Percentiles rank a stretch among this genome's conserved stretches.
These are phyloP conservation scores for Candida labiduridarum DNA, from an alignment of 1,139 yeast species.

Conservation along the genomic window DNA sequence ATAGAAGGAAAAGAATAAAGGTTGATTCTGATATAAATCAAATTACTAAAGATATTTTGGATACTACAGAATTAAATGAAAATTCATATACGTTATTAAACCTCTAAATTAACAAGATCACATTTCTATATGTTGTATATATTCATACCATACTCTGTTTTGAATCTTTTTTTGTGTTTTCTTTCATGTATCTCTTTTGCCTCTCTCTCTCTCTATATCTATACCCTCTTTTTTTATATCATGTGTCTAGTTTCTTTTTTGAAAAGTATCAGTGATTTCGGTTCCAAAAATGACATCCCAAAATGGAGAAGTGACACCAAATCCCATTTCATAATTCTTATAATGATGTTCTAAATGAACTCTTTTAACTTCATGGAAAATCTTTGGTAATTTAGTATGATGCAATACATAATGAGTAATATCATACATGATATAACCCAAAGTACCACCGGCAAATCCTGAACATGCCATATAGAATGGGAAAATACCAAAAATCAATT, in stretches of 20 bases:
- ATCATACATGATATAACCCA: slow-evolving; percentile 92
- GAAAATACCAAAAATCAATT: slow-evolving; percentile 37
- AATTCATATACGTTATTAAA: slow-evolving; percentile 2
- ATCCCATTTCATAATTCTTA: slow-evolving; percentile 93
- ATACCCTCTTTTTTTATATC: neutral
- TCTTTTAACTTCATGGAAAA: slow-evolving; percentile 76
- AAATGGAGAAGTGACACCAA: slow-evolving; percentile 90
- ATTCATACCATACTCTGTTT: neutral
- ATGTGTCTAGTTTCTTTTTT: slow-evolving; percentile 29
- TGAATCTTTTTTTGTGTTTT: too few species aligned
- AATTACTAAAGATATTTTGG: neutral
- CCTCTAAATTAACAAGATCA: neutral
- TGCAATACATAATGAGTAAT: slow-evolving; percentile 85
- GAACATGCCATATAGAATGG: slow-evolving; percentile 53
- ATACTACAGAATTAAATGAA: slow-evolving; percentile 1
- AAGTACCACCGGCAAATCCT: slow-evolving; percentile 88
- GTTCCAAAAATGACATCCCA: slow-evolving; percentile 95
- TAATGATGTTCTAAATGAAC: slow-evolving; percentile 97
- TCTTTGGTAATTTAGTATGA: slow-evolving; percentile 78
- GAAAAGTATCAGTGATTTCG: slow-evolving; percentile 40
- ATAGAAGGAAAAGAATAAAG: neutral
- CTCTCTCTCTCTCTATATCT: neutral
- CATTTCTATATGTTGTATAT: neutral
- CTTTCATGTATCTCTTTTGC: too few species aligned
- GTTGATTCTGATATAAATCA: neutral